Percentiles rank a stretch among this genome's conserved stretches.
These are phyloP conservation scores for Neofusicoccum cordaticola DNA, from an alignment of 2,329 filamentous ascomycete species.

Conservation along the genomic window DNA sequence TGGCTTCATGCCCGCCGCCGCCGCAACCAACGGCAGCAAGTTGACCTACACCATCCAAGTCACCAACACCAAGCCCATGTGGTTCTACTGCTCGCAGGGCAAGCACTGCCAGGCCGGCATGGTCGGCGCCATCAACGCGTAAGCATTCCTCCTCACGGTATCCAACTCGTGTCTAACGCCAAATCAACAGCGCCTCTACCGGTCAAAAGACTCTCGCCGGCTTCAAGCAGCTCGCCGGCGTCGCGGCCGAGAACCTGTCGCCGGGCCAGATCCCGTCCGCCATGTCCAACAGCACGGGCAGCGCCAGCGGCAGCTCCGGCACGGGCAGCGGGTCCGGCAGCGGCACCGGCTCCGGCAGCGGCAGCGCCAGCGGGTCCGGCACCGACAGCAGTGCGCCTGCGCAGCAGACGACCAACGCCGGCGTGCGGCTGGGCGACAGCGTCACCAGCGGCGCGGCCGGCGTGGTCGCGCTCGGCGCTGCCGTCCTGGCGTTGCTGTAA, in stretches of 20 bases:
- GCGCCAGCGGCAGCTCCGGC: neutral
- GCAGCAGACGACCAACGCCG: slow-evolving; percentile 6
- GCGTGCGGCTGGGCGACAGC: neutral
- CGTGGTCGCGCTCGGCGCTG: neutral
- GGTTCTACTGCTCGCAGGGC: slow-evolving; percentile 74
- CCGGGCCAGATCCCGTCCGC: slow-evolving; percentile 24
- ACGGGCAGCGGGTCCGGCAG: neutral
- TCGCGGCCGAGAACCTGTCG: slow-evolving; percentile 40
- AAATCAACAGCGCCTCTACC: slow-evolving; percentile 23
- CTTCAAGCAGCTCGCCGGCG: slow-evolving; percentile 37
- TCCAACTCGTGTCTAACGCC: slow-evolving; percentile 22
- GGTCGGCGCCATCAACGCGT: slow-evolving; percentile 76
- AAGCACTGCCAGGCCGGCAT: slow-evolving; percentile 74
- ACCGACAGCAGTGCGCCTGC: neutral
- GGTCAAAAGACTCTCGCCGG: slow-evolving; percentile 36
- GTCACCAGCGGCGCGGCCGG: neutral
- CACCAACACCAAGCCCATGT: slow-evolving; percentile 67
- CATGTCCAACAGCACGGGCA: neutral
- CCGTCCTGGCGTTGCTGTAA: neutral
- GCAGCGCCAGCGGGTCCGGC: neutral
- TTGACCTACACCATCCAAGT: slow-evolving; percentile 71
- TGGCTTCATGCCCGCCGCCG: slow-evolving; percentile 59
- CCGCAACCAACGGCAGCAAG: slow-evolving; percentile 31
- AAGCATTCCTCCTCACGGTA: slow-evolving; percentile 29
- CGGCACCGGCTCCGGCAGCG: neutral